Conservation (phyloP, 2,329 filamentous ascomycete species). For the Parastagonospora avenae region DNA sequence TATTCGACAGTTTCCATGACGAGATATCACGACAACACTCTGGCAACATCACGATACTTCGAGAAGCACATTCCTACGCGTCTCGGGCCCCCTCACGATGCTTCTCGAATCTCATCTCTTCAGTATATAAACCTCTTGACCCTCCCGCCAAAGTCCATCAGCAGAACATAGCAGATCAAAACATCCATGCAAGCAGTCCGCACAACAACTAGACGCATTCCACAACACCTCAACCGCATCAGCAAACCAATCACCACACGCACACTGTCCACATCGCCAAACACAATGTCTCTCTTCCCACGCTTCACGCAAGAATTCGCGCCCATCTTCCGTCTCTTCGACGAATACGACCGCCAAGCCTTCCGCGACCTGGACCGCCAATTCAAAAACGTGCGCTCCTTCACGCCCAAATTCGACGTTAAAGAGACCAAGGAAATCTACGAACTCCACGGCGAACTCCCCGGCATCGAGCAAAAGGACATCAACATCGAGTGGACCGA, state of each 20-base stretch:
- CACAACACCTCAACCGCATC: slow-evolving; percentile 37
- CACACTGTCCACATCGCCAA: slow-evolving; percentile 26
- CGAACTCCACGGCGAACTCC: slow-evolving; percentile 80
- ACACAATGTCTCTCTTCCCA: slow-evolving; percentile 50
- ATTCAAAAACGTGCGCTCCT: slow-evolving; percentile 55
- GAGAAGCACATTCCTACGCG: slow-evolving; percentile 19
- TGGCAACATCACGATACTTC: slow-evolving; percentile 28
- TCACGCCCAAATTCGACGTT: slow-evolving; percentile 79
- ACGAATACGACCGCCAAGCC: slow-evolving; percentile 52
- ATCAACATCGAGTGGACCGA: slow-evolving; percentile 81
- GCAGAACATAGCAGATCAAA: slow-evolving; percentile 34
- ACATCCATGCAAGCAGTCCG: slow-evolving; percentile 46
- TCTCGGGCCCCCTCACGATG: slow-evolving; percentile 15
- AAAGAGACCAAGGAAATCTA: slow-evolving; percentile 71
- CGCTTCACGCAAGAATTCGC: slow-evolving; percentile 49
- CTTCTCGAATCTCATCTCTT: slow-evolving; percentile 32
- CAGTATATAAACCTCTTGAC: slow-evolving; percentile 36
- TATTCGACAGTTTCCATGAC: slow-evolving; percentile 13
- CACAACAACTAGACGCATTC: slow-evolving; percentile 37
- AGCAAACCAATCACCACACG: slow-evolving; percentile 31
- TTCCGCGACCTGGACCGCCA: slow-evolving; percentile 33
- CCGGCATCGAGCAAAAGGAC: slow-evolving; percentile 75
- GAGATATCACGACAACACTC: slow-evolving; percentile 7
- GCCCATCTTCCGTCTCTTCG: slow-evolving; percentile 55
- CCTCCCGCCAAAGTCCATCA: slow-evolving; percentile 16